Conservation (phyloP, 306 rosid species). For the Albizia julibrissin region DNA sequence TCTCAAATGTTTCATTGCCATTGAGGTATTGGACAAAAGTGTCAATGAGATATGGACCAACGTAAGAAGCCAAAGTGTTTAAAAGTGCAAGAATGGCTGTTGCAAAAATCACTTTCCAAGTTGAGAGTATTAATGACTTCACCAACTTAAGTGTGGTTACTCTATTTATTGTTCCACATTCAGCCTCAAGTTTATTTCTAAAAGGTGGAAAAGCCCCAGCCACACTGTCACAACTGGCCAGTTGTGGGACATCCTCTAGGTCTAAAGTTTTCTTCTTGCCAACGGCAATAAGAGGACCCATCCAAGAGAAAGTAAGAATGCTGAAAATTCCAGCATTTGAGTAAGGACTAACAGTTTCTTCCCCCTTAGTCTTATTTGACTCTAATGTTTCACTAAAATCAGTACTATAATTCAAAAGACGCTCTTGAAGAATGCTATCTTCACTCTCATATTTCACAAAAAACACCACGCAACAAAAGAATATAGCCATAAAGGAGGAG, state of each 20-base stretch:
- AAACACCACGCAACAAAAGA: constrained; percentile 40
- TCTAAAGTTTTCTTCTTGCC: constrained; percentile 44
- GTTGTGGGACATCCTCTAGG: constrained; percentile 58
- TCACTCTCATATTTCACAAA: constrained; percentile 35
- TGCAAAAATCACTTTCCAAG: constrained; percentile 45
- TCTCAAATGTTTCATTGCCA: constrained; percentile 36
- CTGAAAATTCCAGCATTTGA: constrained; percentile 60
- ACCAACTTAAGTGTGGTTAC: constrained; percentile 45
- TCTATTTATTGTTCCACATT: constrained; percentile 37
- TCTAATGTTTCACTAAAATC: not conserved
- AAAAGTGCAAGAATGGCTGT: constrained; percentile 29
- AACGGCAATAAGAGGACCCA: constrained; percentile 44
- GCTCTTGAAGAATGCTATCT: constrained; percentile 35
- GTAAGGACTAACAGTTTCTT: constrained; percentile 47
- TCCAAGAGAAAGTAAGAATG: constrained; percentile 51
- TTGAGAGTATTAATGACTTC: constrained; percentile 34
- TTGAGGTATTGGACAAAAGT: constrained; percentile 50
- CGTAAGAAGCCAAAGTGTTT: constrained; percentile 48
- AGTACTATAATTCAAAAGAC: constrained; percentile 42
- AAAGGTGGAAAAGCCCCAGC: constrained; percentile 43
- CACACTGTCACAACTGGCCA: constrained; percentile 42
- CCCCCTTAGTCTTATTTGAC: constrained; percentile 38
- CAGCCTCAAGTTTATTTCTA: constrained; percentile 37
- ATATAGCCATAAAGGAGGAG: constrained; percentile 33
- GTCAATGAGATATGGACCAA: constrained; percentile 58